Base-by-base conservation (phyloP, 805 yeast species). In the Suhomyces sp. region DNA sequence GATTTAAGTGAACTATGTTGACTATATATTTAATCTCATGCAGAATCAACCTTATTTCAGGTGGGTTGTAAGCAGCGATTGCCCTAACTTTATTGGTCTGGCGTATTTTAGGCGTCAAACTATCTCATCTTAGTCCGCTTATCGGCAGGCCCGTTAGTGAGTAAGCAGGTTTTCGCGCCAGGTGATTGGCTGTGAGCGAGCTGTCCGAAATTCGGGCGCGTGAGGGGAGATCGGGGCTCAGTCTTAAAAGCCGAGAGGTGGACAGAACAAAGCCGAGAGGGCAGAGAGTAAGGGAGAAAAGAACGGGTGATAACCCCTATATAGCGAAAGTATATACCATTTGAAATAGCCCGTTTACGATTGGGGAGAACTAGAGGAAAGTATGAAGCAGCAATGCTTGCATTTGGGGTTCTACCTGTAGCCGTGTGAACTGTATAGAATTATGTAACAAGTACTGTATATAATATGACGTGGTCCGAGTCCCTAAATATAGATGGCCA, bases 101-200 rank as follows among this genome's bases (percentile, higher is more conserved):
- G 17, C 23, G 33, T 27, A 22, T n/a, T 27, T 45, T n/a, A 24
- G 15, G 31, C 22, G 42, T 38, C 23, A 45, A 45, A 24, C 47
- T 19, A 33, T 22, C 48, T 46, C 42, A 46, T 46, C 48, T 27
- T 22, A 29, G 31, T 51, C 54, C 54, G 54, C 51, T 51, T 47
- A 51, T 47, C 54, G 54, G 54, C 15, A 23, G 23, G 19, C 40
- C 17, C 26, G 26, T 13, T 8, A 7, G 7, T 19, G 27, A 41
- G 50, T 52, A 41, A 52, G 49, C 51, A 13, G 8, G 24, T 46
- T 49, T 49, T 29, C 23, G 38, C 26, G 33, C 10, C 5, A 31
- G 9, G 45, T 49, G 47, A 52, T 52, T 52, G 55, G 55, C 50
- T 49, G 45, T n/a, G 33, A 17, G 41, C 17, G 26, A 44, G 47